Evolutionary conservation across 2,329 filamentous ascomycete species (phyloP), one percentile per base, ranked within the genome.

Genomic region (Colletotrichum cuscutae): DNA sequence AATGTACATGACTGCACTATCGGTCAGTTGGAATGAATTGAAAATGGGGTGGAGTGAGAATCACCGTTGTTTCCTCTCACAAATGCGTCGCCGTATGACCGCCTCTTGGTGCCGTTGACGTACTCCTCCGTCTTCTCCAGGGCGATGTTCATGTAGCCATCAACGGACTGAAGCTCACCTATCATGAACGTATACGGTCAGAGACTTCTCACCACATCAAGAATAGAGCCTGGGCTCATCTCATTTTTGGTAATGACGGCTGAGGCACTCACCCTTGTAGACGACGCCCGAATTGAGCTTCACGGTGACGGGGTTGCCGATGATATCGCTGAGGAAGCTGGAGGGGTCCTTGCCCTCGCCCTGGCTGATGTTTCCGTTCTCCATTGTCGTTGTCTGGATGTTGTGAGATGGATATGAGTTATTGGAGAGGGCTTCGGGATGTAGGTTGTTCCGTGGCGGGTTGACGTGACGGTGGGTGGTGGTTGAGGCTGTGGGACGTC

Each of bases 141-240:
- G 13, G 97, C 96, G 81, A 99, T 98, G 85, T 99, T 99, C 97
- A 99, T 99, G 85, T 98, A 99, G 65, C 97, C 97, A 83, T 99
- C 97, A 62, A 99, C 96, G 0, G 95, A 98, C 82, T 98, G 95
- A 49, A 98, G 89, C 82, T 98, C 95, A 77, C 97, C 96, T 98
- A 75, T 22, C 42, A 12, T 4, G 37, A 49, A n/a, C 5, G 22
- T 32, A 59, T 28, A 19, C 11, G 24, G 65, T 72, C 30, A 72
- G 70, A 46, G 12, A 1, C 7, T 2, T n/a, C 42, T 80, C 61
- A 80, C 72, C 63, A 60, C 64, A 67, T 28, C 37, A 3, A 19
- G 7, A 11, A 5, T 7, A 11, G 2, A 4, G 9, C 24, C 9
- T 30, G 35, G 19, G 8, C 13, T 24, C 8, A 15, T 64, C 11